These are phyloP conservation scores for Syzygium aromaticum DNA, from an alignment of 345 rosid species.

Conservation along the genomic window DNA sequence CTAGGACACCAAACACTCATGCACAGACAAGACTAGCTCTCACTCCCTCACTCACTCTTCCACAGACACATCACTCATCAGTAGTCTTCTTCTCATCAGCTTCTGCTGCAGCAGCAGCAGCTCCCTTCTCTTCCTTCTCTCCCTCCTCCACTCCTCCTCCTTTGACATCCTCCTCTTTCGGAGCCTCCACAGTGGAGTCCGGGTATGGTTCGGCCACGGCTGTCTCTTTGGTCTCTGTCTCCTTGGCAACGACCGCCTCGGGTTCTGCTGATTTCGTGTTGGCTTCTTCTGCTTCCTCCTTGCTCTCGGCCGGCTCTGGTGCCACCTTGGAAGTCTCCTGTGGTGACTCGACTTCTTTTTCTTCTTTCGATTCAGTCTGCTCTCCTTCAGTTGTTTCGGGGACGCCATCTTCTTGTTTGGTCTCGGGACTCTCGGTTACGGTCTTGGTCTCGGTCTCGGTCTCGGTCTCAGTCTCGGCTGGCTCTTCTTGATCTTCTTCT, in stretches of 20 bases:
- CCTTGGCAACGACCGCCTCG: conserved; percentile 6
- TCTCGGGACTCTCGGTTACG: background rate
- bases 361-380: background rate
- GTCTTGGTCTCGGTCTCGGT: background rate
- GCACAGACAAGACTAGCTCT: background rate
- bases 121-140: conserved; percentile 13
- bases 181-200: conserved; percentile 16
- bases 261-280: background rate
- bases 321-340: conserved; percentile 16
- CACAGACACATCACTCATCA: background rate
- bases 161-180: conserved; percentile 11
- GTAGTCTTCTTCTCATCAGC: background rate
- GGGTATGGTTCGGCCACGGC: conserved; percentile 7
- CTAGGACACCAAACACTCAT: background rate
- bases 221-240: conserved; percentile 10
- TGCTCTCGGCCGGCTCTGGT: conserved; percentile 16
- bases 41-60: background rate
- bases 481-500: background rate
- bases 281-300: conserved; percentile 15
- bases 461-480: background rate
- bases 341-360: conserved; percentile 1
- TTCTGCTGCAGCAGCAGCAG: conserved; percentile 4
- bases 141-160: conserved; percentile 12
- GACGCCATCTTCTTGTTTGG: background rate
- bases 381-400: background rate